phyloP scores from a whole-genome alignment of 768 basidiomycete species.

The Mycena polygramma region DNA sequence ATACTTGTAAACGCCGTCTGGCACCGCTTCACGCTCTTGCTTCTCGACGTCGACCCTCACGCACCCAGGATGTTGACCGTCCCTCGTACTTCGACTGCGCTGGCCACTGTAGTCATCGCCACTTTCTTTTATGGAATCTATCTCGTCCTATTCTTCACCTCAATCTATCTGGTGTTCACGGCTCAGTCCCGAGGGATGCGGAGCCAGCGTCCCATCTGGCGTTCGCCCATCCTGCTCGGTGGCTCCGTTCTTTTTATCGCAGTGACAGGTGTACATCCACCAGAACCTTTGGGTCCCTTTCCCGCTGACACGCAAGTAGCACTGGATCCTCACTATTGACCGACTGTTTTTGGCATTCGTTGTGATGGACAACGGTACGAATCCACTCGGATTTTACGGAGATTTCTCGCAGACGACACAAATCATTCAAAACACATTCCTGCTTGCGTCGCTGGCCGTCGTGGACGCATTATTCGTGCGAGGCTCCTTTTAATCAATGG shows the following conservation, averaged over 20 bases:
- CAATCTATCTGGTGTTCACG: slow-evolving; percentile 23
- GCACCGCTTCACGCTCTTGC: too few relatives aligned
- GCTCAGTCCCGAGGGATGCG: slow-evolving; percentile 14
- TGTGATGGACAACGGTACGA: not conserved
- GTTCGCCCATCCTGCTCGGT: slow-evolving; percentile 24
- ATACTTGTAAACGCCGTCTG: too few relatives aligned
- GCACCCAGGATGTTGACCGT: slow-evolving; percentile 30
- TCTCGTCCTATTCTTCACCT: slow-evolving; percentile 19
- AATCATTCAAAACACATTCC: slow-evolving; percentile 10
- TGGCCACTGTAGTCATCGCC: slow-evolving; percentile 28
- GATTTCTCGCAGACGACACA: slow-evolving; percentile 20
- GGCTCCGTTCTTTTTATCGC: slow-evolving; percentile 17
- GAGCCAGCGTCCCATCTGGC: slow-evolving; percentile 17
- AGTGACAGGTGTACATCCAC: slow-evolving; percentile 17
- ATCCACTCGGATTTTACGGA: slow-evolving; percentile 14
- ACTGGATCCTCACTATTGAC: slow-evolving; percentile 22
- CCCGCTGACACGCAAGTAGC: not conserved
- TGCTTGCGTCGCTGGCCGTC: slow-evolving; percentile 10
- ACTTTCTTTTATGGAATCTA: slow-evolving; percentile 32
- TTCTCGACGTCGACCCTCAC: too few relatives aligned
- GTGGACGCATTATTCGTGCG: slow-evolving; percentile 21
- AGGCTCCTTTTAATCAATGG: not conserved
- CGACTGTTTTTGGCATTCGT: slow-evolving; percentile 22
- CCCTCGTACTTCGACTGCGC: slow-evolving; percentile 25
- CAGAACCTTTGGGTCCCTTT: not conserved